A percentile compares a stretch with the other conserved stretches of the same genome.
These are phyloP conservation scores for Themeda triandra DNA, from an alignment of 176 grass and related monocot genomes.

Conservation along the genomic window DNA sequence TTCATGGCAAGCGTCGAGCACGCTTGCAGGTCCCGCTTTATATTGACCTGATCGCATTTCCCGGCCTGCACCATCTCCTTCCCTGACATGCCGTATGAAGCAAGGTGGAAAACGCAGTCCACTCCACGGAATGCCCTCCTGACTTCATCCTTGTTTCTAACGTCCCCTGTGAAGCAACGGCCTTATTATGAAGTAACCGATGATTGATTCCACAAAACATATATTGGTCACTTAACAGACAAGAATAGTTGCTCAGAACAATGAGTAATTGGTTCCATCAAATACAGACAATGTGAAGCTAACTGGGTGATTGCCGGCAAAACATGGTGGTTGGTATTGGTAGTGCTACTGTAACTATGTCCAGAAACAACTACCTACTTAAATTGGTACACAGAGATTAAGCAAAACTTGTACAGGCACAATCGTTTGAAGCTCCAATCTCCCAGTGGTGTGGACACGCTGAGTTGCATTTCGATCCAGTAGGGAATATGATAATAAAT, in stretches of 20 bases:
- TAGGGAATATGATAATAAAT: not conserved
- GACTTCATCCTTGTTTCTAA: conserved; percentile 61
- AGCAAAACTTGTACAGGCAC: not conserved
- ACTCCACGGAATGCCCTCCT: conserved; percentile 41
- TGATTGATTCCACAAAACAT: not conserved
- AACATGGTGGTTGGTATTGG: not conserved
- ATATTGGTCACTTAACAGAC: not conserved
- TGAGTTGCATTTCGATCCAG: not conserved
- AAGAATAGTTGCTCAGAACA: no score
- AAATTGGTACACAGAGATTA: not conserved
- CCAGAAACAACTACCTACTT: not conserved
- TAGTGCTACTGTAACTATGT: not conserved
- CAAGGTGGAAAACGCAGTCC: conserved; percentile 85
- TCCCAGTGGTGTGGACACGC: no score
- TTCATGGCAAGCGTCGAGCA: conserved; percentile 74
- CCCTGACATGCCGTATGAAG: conserved; percentile 96
- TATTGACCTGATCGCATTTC: conserved; percentile 61
- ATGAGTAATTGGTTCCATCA: not conserved
- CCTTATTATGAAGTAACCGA: no score
- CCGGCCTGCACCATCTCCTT: conserved; percentile 83
- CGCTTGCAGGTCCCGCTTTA: conserved; percentile 87
- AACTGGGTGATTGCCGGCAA: not conserved
- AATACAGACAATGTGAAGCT: not conserved
- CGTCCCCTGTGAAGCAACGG: conserved; percentile 49
- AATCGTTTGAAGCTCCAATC: not conserved